phyloP scores from a whole-genome alignment of 1,139 yeast genomes.

The Nakaseomyces glabratus region DNA sequence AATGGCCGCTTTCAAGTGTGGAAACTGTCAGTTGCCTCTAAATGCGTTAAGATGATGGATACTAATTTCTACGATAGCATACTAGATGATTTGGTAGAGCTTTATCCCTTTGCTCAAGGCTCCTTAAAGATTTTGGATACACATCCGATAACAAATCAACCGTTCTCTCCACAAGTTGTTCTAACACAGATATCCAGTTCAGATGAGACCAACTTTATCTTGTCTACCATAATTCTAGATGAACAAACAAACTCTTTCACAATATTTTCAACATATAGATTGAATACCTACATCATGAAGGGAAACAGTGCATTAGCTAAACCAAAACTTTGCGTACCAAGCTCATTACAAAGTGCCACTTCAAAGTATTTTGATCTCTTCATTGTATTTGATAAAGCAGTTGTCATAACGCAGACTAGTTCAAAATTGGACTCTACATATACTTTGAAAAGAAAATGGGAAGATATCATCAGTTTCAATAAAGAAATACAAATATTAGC shows the following conservation, averaged over 20 bases:
- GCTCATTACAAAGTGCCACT: constrained; percentile 13
- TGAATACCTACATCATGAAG: constrained; percentile 36
- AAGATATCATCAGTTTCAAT: constrained; percentile 57
- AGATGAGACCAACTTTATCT: constrained; percentile 36
- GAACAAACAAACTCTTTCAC: constrained; percentile 46
- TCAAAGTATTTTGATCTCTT: constrained; percentile 53
- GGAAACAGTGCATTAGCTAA: constrained; percentile 16
- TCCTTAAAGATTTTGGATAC: constrained; percentile 47
- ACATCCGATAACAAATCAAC: constrained; percentile 31
- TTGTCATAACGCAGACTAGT: constrained; percentile 58
- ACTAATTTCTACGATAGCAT: constrained; percentile 32
- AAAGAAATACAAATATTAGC: constrained; percentile 50
- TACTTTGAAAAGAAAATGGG: constrained; percentile 55
- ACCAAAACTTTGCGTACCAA: constrained; percentile 53
- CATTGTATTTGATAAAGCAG: constrained; percentile 50
- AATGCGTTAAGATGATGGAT: constrained; percentile 34
- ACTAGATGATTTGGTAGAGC: constrained; percentile 34
- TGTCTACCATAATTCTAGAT: constrained; percentile 44
- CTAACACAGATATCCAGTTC: constrained; percentile 35
- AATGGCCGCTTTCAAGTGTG: constrained; percentile 40
- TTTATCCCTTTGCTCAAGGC: constrained; percentile 37
- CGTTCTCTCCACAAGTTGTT: constrained; percentile 39
- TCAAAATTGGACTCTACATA: constrained; percentile 39
- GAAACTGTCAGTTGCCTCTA: constrained; percentile 41
- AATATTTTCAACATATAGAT: constrained; percentile 53